Base-by-base conservation (phyloP, 208 protist species). In the Strigomonas culicis region DNA sequence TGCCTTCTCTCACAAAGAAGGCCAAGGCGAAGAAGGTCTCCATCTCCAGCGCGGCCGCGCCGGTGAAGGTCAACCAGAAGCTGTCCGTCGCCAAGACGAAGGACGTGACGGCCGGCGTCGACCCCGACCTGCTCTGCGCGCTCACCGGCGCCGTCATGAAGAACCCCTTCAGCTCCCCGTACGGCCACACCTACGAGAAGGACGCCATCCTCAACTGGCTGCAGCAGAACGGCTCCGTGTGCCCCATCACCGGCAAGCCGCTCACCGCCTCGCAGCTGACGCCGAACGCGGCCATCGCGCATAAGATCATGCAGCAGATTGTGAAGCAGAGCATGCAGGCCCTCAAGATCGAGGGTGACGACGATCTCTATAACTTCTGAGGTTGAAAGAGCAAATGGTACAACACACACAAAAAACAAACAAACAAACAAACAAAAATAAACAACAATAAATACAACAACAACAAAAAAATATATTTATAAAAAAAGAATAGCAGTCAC, bases 301-400 rank as follows among this genome's bases (percentile, higher is more conserved):
- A 72, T 28, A 78, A 79, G 68, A 90, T 97, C 25, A 92, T 94
- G 77, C 74, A 85, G 70, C 74, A 89, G 79, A 77, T 93, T 53
- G 82, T 95, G 51, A 59, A 66, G 17, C 80, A 94, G 75, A 88
- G 72, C 51, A 94, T 95, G 86, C 65, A 64, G 1, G 62, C 72
- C 0, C 72, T 80, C 3, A 74, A 88, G 58, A 76, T 77, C 15
- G 75, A 85, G 19, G 84, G 92, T 32, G 81, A 80, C 25, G 74
- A 80, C 50, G 87, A 96, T 63, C 79, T 97, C 56, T 97, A 97
- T 74, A 86, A 94, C 60, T 97, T 97, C 75, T 97, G 84, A 77
- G 30, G 15, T 10, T 13, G 27, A n/a, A n/a, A n/a, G n/a, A n/a
- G n/a, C n/a, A n/a, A n/a, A n/a, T 27, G 36, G 25, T 25, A 11